Conservation (phyloP, 2,329 filamentous ascomycete genomes). For the Cadophora gregata region DNA sequence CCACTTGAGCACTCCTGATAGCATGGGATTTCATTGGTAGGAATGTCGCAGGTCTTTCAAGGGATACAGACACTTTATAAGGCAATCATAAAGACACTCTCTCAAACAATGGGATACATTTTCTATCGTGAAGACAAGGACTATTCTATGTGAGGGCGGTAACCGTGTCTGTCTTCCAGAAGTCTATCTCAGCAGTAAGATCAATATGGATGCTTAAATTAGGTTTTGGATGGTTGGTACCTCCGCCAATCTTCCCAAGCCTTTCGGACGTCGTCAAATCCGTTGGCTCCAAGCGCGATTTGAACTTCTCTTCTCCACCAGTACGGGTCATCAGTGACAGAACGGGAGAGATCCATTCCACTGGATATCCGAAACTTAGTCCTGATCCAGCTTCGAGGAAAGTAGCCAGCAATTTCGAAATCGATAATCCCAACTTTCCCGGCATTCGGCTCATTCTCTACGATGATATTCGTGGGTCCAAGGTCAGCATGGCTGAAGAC, state of each 20-base stretch:
- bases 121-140: not conserved
- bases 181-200: slow-evolving; percentile 7
- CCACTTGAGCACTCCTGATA: not conserved
- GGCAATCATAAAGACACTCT: not conserved
- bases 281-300: slow-evolving; percentile 4
- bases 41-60: not conserved
- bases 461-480: slow-evolving; percentile 14
- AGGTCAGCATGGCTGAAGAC: slow-evolving; percentile 12
- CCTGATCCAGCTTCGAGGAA: slow-evolving; percentile 11
- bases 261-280: slow-evolving; percentile 9
- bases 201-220: too few species aligned
- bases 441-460: slow-evolving; percentile 1
- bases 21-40: not conserved
- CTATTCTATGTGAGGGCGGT: not conserved
- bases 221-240: not conserved
- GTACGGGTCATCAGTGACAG: slow-evolving; percentile 1
- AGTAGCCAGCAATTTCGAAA: slow-evolving; percentile 12
- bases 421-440: slow-evolving; percentile 7
- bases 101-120: not conserved
- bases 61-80: not conserved
- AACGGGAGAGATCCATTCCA: slow-evolving; percentile 6
- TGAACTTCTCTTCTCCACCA: slow-evolving; percentile 13
- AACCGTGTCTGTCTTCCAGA: not conserved
- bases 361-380: slow-evolving; percentile 7
- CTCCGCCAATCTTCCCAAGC: slow-evolving; percentile 3